Conservation (phyloP, 495 filamentous ascomycete genomes). For the Sphaerosporella brunnea region DNA sequence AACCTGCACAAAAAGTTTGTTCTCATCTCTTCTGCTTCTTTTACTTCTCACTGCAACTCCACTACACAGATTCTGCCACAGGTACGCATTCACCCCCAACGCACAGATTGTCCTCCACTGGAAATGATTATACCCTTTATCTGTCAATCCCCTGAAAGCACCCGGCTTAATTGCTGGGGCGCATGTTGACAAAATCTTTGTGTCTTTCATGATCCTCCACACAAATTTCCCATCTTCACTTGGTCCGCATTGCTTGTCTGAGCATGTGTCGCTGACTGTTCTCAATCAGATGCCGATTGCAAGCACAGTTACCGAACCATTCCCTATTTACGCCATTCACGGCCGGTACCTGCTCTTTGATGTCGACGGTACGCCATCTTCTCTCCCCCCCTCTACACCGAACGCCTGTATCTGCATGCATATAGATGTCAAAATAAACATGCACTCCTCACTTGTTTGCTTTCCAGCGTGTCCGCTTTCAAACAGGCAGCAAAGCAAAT, state of each 20-base stretch:
- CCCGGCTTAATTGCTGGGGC: background rate
- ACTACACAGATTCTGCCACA: too few relatives aligned
- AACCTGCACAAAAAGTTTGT: too few relatives aligned
- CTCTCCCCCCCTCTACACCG: too few relatives aligned
- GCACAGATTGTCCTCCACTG: background rate
- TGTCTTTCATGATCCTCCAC: background rate
- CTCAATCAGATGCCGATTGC: background rate
- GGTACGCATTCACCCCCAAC: too few relatives aligned
- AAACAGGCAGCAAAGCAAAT: too few relatives aligned
- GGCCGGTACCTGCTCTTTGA: conserved; percentile 81
- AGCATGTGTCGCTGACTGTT: background rate
- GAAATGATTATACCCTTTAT: conserved; percentile 10
- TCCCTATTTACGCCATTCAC: conserved; percentile 69
- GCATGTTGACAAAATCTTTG: conserved; percentile 7
- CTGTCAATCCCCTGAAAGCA: conserved; percentile 12
- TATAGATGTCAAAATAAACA: background rate
- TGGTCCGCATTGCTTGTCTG: too few relatives aligned
- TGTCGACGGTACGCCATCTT: conserved; percentile 36
- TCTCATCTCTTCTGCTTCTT: too few relatives aligned
- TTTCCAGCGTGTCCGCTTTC: too few relatives aligned
- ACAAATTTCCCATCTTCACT: background rate
- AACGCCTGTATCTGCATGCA: background rate
- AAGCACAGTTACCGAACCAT: conserved; percentile 28
- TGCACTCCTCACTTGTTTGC: too few relatives aligned
- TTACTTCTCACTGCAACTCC: too few relatives aligned